Evolutionary conservation across 2,329 filamentous ascomycete genomes (phyloP).

Genomic region (Sarocladiaceae sp.): DNA sequence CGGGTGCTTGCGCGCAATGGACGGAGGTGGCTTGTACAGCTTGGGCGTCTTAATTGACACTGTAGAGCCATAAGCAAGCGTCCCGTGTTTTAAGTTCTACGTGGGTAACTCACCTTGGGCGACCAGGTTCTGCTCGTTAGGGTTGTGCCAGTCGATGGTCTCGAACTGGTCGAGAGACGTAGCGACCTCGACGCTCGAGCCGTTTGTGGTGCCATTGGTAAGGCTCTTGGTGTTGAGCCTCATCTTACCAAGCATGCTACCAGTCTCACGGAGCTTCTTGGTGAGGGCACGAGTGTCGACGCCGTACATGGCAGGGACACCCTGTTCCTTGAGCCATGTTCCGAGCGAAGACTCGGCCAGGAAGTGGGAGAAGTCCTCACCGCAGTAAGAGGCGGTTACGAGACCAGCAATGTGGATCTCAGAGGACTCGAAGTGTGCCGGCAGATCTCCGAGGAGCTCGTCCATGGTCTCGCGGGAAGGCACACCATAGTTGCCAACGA

Average conservation of each 20-base stretch:
- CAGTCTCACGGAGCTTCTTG: slow-evolving; percentile 88
- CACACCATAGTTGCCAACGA: slow-evolving; percentile 97
- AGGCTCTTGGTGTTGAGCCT: slow-evolving; percentile 58
- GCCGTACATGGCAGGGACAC: slow-evolving; percentile 88
- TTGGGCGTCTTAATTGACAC: slow-evolving; percentile 87
- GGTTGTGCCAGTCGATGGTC: slow-evolving; percentile 81
- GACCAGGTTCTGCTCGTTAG: slow-evolving; percentile 89
- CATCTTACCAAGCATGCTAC: slow-evolving; percentile 93
- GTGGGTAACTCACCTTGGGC: slow-evolving; percentile 71
- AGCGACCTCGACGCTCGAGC: slow-evolving; percentile 28
- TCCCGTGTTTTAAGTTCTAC: slow-evolving; percentile 10
- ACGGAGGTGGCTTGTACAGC: slow-evolving; percentile 72
- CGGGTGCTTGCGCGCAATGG: slow-evolving; percentile 71
- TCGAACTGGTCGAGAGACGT: slow-evolving; percentile 57
- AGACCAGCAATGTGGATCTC: slow-evolving; percentile 93
- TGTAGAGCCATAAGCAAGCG: slow-evolving; percentile 44
- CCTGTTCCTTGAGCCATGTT: slow-evolving; percentile 94
- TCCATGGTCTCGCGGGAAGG: slow-evolving; percentile 83
- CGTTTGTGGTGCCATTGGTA: slow-evolving; percentile 39
- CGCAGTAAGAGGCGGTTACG: slow-evolving; percentile 85
- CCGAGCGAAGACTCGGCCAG: slow-evolving; percentile 87
- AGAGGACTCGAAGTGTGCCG: slow-evolving; percentile 87
- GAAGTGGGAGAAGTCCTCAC: slow-evolving; percentile 94
- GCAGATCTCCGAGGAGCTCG: slow-evolving; percentile 77
- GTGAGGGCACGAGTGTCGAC: slow-evolving; percentile 92